phyloP scores from a whole-genome alignment of 768 basidiomycete genomes.

The Kwoniella sp. region DNA sequence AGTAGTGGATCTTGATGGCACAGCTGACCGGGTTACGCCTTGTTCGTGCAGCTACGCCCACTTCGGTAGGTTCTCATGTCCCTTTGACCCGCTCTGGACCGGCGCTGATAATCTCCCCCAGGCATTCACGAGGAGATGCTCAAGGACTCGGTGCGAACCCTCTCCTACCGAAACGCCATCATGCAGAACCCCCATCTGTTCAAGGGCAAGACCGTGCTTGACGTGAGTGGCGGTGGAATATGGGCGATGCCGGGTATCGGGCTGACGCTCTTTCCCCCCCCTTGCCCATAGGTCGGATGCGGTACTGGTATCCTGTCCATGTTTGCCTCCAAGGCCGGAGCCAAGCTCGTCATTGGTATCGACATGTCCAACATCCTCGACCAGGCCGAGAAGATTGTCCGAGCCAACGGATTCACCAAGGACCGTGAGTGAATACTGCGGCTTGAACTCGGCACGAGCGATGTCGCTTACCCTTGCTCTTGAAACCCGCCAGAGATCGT shows the following conservation, averaged over 20 bases:
- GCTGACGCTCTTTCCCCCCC: background rate
- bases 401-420: conserved; percentile 84
- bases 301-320: conserved; percentile 97
- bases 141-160: conserved; percentile 91
- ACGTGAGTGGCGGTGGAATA: too few relatives aligned
- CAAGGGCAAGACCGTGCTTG: conserved; percentile 91
- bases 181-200: conserved; percentile 90
- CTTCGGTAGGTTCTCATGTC: conserved; percentile 23
- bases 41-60: conserved; percentile 27
- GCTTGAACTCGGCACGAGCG: background rate
- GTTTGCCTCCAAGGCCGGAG: conserved; percentile 96
- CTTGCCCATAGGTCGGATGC: conserved; percentile 66
- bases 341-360: conserved; percentile 89
- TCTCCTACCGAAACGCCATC: conserved; percentile 91
- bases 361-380: conserved; percentile 99
- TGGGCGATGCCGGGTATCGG: too few relatives aligned
- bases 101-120: conserved; percentile 43
- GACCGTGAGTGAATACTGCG: conserved; percentile 62
- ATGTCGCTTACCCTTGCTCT: background rate
- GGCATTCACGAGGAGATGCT: conserved; percentile 99
- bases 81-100: background rate
- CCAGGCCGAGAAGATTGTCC: conserved; percentile 94
- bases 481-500: conserved; percentile 65
- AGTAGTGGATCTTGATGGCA: background rate
- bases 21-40: conserved; percentile 1